Evolutionary conservation across 2,329 filamentous ascomycete genomes (phyloP), one percentile per base, ranked within the genome.

Genomic region (Ophidiomyces ophidiicola): DNA sequence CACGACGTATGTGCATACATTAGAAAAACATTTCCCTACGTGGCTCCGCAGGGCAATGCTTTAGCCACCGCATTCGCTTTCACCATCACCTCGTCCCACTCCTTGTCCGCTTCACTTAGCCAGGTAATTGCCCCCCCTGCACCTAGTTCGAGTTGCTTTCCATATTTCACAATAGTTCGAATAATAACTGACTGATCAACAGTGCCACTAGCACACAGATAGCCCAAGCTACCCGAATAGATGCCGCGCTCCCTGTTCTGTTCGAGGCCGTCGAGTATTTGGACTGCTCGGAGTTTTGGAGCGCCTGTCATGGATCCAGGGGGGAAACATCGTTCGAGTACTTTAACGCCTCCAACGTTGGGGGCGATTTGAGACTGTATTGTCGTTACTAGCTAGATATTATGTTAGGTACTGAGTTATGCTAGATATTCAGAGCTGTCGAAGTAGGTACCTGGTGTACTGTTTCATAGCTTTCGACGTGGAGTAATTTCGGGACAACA

Each of bases 261-360:
- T 59, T 94, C 87, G 29, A 94, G 70, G 3, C 68, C 62, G 43
- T 71, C 69, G 14, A 96, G 66, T 32, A 94, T 72, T 64, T 93
- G 80, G 57, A 88, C 94, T 47, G 82, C 88, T 33, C 88, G 74
- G 61, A 88, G 87, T 67, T 96, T 96, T 0, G 88, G 90, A 0
- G 88, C 88, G 5, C 90, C 90, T 1, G 88, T 96, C 90, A 96
- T 96, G 52, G 82, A 88, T 0, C 90, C 88, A 0, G 90, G 86
- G 0, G 90, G 88, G 1, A 96, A 45, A 14, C 44, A 45, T 5
- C 41, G 44, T 34, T 45, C 37, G 5, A 45, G 28, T 18, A 43
- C 44, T 23, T 41, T 36, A 14, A 45, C 41, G 14, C 44, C 41
- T 7, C 44, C 44, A 20, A 45, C 41, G 23, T 45, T 43, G 26